A percentile compares a stretch with the other conserved stretches of the same genome.
Evolutionary conservation across 2,329 filamentous ascomycete genomes (phyloP).

Genomic region (Amauroascus verrucosus): DNA sequence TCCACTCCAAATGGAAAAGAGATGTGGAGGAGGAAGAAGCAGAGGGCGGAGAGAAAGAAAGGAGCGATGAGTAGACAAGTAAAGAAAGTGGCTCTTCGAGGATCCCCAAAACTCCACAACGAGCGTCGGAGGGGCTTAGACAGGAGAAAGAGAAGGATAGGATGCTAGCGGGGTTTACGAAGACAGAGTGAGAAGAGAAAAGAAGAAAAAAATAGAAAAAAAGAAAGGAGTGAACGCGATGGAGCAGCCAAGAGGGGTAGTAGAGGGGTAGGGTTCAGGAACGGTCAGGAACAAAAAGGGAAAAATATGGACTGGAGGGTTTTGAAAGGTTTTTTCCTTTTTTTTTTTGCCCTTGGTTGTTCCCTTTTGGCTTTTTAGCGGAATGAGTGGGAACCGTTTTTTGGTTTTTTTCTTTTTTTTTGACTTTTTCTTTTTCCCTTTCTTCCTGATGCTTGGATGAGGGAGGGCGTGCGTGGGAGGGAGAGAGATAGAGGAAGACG

Average conservation of each 20-base stretch:
- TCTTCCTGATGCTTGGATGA: background rate
- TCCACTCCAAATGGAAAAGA: constrained; percentile 1
- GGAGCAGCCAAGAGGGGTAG: background rate
- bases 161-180: background rate
- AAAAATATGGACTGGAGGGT: background rate
- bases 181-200: constrained; percentile 14
- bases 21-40: background rate
- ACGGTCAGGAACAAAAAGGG: constrained; percentile 8
- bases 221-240: constrained; percentile 16
- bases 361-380: background rate
- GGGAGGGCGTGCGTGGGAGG: background rate
- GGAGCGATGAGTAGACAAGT: constrained; percentile 4
- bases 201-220: constrained; percentile 14
- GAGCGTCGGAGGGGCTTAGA: background rate
- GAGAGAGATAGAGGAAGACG: background rate
- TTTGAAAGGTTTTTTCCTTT: background rate
- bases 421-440: background rate
- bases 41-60: background rate
- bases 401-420: background rate
- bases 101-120: constrained; percentile 9
- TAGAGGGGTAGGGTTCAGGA: constrained; percentile 7
- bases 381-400: no score
- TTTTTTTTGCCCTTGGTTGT: background rate
- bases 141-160: background rate
- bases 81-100: background rate